Evolutionary conservation across 1,284 basidiomycete genomes (phyloP), one percentile per base, ranked within the genome.

Genomic region (Ustilago cynodontis): DNA sequence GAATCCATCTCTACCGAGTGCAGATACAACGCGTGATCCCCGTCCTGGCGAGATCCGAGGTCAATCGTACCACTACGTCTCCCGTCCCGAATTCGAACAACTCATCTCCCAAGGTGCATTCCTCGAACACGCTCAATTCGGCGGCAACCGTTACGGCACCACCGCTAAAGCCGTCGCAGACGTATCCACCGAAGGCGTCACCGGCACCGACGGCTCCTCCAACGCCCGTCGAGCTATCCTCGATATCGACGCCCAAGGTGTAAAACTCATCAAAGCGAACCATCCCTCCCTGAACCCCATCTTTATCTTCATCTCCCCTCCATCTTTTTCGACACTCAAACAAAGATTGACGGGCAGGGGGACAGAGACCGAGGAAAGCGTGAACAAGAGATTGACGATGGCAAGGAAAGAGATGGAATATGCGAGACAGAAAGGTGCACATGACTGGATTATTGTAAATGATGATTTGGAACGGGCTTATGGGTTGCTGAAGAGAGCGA

Each of bases 231-330:
- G 94, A 16, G 98, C 96, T 85, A 91, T 99, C 61, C 90, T 99
- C 50, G 96, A 99, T 86, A 99, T 99, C 77, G 96, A 99, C 85
- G 92, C 94, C 14, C 95, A 96, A 64, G 84, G 84, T 35, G 83
- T 86, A 28, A 78, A 82, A 31, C 68, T 95, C 86, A 92, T 98
- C 83, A 95, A 94, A 86, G 87, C 89, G 33, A 88, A 89, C 90
- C 92, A 79, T 74, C 86, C 88, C 0, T 87, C 90, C 59, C 88
- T 99, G 49, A 89, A 93, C 81, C 93, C 95, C 8, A 89, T 98
- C 72, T 98, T 92, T 87, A 90, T 98, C 79, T 99, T 99, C 88
- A 91, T 99, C 82, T 92, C 94, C 0, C 96, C 96, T 0, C 97
- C 96, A 0, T 90, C 91, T 10, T 88, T 97, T 82, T 60, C 62